Conservation (phyloP, 495 filamentous ascomycete genomes). For the Hyaloscypha hepaticicola region DNA sequence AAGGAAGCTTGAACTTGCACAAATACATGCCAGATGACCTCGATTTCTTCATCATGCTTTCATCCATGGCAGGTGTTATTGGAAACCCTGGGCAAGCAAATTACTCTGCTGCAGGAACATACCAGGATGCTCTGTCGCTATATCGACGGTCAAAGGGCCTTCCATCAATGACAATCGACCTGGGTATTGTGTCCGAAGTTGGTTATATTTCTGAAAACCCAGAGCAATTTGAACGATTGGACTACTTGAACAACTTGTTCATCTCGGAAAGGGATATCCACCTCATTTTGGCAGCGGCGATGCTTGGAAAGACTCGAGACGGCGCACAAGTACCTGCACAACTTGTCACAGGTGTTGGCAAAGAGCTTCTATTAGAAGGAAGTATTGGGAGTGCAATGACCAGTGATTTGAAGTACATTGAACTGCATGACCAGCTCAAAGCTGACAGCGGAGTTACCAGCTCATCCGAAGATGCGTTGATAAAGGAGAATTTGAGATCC, state of each 20-base stretch:
- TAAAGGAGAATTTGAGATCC: neutral
- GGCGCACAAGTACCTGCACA: conserved; percentile 8
- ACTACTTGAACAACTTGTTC: conserved; percentile 15
- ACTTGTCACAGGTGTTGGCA: conserved; percentile 14
- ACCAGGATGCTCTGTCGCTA: conserved; percentile 52
- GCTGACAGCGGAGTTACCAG: neutral
- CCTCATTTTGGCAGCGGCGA: conserved; percentile 7
- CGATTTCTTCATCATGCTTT: conserved; percentile 66
- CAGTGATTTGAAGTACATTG: conserved; percentile 11
- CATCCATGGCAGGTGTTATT: conserved; percentile 57
- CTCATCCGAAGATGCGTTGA: conserved; percentile 5
- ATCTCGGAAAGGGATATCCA: conserved; percentile 15
- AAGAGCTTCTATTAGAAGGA: conserved; percentile 14
- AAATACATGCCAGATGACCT: conserved; percentile 45
- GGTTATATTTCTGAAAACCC: conserved; percentile 25
- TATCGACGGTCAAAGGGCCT: conserved; percentile 45
- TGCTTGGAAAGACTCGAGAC: conserved; percentile 11
- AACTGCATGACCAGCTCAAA: neutral
- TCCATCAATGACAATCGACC: conserved; percentile 50
- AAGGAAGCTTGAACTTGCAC: conserved; percentile 58
- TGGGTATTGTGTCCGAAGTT: conserved; percentile 42
- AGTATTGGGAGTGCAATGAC: conserved; percentile 8
- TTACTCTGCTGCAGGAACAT: conserved; percentile 63
- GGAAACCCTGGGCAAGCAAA: conserved; percentile 60
- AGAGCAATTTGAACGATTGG: conserved; percentile 9